A percentile compares a stretch with the other conserved stretches of the same genome.
Evolutionary conservation across 371 early-diverging fungal species (phyloP).

Genomic region (Mucor piriformis): DNA sequence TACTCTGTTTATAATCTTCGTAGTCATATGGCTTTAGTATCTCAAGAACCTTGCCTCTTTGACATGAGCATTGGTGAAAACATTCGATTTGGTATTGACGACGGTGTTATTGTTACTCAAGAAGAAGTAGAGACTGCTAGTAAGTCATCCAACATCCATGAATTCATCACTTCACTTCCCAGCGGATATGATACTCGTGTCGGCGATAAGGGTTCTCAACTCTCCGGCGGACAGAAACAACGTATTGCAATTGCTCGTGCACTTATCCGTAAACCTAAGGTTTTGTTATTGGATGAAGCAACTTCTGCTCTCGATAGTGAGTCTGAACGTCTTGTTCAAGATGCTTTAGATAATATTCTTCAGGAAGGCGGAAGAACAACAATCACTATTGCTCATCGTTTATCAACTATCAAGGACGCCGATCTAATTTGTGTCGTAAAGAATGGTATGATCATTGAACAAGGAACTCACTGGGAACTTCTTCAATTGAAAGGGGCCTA

Average conservation of each 20-base stretch:
- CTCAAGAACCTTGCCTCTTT: slow-evolving; percentile 88
- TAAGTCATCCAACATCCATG: slow-evolving; percentile 75
- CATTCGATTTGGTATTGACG: slow-evolving; percentile 67
- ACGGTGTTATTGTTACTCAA: slow-evolving; percentile 38
- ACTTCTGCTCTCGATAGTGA: slow-evolving; percentile 92
- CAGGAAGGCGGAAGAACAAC: slow-evolving; percentile 65
- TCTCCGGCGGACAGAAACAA: slow-evolving; percentile 78
- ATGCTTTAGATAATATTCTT: slow-evolving; percentile 77
- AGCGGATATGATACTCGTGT: slow-evolving; percentile 79
- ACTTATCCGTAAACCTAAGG: slow-evolving; percentile 78
- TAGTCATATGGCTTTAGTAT: slow-evolving; percentile 76
- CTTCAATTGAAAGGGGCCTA: slow-evolving; percentile 44
- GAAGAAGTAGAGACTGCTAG: slow-evolving; percentile 68
- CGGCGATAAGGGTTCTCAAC: slow-evolving; percentile 74
- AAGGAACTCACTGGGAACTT: slow-evolving; percentile 80
- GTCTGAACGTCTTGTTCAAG: slow-evolving; percentile 87
- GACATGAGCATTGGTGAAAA: slow-evolving; percentile 80
- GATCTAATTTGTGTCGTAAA: slow-evolving; percentile 79
- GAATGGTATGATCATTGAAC: slow-evolving; percentile 77
- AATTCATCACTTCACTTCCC: slow-evolving; percentile 69
- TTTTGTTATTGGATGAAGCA: slow-evolving; percentile 95
- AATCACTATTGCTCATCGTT: slow-evolving; percentile 71
- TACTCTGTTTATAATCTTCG: slow-evolving; percentile 68
- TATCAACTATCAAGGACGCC: slow-evolving; percentile 78
- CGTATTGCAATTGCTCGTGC: slow-evolving; percentile 75